Conservation (phyloP, 176 grass and related monocot species). For the Alloteropsis semialata region DNA sequence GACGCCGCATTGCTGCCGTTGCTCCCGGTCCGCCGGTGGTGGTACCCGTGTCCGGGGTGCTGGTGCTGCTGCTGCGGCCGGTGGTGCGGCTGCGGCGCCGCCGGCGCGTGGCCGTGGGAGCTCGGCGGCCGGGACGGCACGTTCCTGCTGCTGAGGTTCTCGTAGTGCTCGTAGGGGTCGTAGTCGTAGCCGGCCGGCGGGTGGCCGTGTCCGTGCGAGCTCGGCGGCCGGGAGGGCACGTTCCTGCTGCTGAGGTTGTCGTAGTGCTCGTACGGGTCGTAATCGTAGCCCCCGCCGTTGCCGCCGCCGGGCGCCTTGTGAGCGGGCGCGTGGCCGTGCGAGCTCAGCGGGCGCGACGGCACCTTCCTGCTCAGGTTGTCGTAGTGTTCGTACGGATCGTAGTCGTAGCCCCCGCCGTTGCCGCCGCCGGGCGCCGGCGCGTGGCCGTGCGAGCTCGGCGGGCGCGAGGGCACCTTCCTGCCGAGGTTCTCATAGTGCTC, state of each 20-base stretch:
- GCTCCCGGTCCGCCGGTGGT: conserved; percentile 41
- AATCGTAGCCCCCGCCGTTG: conserved; percentile 5
- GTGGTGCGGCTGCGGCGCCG: background rate
- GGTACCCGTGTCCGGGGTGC: background rate
- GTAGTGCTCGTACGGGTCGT: conserved; percentile 50
- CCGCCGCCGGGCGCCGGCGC: background rate
- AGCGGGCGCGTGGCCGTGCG: background rate
- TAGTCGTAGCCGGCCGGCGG: background rate
- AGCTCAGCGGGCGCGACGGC: conserved; percentile 5
- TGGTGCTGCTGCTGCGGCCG: background rate
- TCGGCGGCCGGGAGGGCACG: background rate
- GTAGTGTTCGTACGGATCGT: conserved; percentile 50
- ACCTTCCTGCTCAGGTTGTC: conserved; percentile 35
- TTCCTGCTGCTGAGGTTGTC: conserved; percentile 33
- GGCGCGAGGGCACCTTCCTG: conserved; percentile 15
- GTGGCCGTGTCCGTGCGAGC: conserved; percentile 10
- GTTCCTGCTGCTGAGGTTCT: conserved; percentile 32
- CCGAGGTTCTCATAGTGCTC: conserved; percentile 48
- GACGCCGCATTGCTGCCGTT: conserved; percentile 36
- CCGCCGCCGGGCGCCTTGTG: background rate
- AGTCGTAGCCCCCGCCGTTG: conserved; percentile 6
- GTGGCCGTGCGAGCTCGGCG: conserved; percentile 17
- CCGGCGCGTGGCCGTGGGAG: background rate
- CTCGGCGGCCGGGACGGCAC: conserved; percentile 14
- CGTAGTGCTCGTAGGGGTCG: conserved; percentile 50